Conservation (phyloP, 257 asterid species). For the Ballota nigra region DNA sequence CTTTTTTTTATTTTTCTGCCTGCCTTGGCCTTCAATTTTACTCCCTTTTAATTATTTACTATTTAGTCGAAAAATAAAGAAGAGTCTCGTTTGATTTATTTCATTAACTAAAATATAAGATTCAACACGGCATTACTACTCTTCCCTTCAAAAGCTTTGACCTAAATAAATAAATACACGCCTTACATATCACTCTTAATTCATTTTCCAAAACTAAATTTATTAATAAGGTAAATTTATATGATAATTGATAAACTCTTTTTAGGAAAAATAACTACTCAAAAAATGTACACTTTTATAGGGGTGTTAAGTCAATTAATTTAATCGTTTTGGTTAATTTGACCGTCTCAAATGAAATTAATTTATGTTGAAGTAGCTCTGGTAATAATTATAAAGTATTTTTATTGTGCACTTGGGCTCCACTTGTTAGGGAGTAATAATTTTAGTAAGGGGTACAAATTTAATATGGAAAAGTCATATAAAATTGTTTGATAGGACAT, state of each 20-base stretch:
- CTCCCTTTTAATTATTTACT: neutral
- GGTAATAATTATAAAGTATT: no score
- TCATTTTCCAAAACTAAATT: neutral
- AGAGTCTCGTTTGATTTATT: neutral
- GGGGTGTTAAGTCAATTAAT: neutral
- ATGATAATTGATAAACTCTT: neutral
- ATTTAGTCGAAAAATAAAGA: neutral
- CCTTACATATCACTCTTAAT: neutral
- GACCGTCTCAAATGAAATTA: neutral
- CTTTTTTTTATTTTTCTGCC: conserved; percentile 7
- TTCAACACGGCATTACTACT: neutral
- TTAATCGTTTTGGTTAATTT: neutral
- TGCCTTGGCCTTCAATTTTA: neutral
- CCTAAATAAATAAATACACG: neutral
- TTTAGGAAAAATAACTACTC: neutral
- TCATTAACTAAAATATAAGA: neutral
- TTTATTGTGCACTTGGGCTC: no score
- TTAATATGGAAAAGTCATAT: no score
- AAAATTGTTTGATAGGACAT: no score
- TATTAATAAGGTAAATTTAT: no score
- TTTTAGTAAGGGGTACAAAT: no score
- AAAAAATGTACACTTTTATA: no score
- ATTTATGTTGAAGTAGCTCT: no score
- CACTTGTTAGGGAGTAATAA: no score
- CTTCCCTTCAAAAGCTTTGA: neutral